Percentiles rank a stretch among this genome's conserved stretches.
Evolutionary conservation across 805 yeast species (phyloP).

Genomic region (Starmera quercuum): DNA sequence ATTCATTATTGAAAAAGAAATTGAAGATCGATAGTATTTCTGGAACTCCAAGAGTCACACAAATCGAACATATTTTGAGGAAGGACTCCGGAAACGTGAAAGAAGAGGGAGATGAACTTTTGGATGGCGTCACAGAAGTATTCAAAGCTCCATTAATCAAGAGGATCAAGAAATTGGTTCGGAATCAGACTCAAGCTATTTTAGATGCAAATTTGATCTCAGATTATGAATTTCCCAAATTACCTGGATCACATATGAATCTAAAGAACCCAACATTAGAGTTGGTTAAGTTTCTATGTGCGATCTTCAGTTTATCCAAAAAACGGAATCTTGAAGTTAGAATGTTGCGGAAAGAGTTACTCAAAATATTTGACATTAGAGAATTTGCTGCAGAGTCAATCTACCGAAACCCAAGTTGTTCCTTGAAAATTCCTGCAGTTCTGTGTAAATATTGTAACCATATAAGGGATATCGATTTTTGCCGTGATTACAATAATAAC

Average conservation of each 20-base stretch:
- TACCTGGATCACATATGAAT: slow-evolving; percentile 64
- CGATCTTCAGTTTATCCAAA: slow-evolving; percentile 60
- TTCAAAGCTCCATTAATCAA: slow-evolving; percentile 59
- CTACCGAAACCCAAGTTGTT: slow-evolving; percentile 68
- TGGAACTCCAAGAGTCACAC: slow-evolving; percentile 61
- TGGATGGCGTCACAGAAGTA: slow-evolving; percentile 42
- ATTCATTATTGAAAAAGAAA: slow-evolving; percentile 54
- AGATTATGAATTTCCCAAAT: slow-evolving; percentile 65
- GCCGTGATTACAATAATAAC: slow-evolving; percentile 49
- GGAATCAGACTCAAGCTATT: slow-evolving; percentile 67
- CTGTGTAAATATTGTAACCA: slow-evolving; percentile 76
- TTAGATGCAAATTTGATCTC: slow-evolving; percentile 52
- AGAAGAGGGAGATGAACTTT: slow-evolving; percentile 27
- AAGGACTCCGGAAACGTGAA: slow-evolving; percentile 26
- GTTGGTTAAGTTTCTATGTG: slow-evolving; percentile 66
- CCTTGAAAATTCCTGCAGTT: slow-evolving; percentile 57
- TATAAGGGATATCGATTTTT: slow-evolving; percentile 72
- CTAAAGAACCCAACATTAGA: slow-evolving; percentile 71
- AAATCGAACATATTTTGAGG: slow-evolving; percentile 46
- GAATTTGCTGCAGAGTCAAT: slow-evolving; percentile 76
- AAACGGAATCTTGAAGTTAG: slow-evolving; percentile 66
- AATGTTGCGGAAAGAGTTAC: slow-evolving; percentile 63
- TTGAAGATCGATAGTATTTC: slow-evolving; percentile 17
- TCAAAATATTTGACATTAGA: slow-evolving; percentile 66
- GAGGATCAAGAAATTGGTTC: slow-evolving; percentile 56